Percentiles rank a stretch among this genome's conserved stretches.
phyloP scores from a whole-genome alignment of 441 rosid genomes.

The Jatropha multifida region DNA sequence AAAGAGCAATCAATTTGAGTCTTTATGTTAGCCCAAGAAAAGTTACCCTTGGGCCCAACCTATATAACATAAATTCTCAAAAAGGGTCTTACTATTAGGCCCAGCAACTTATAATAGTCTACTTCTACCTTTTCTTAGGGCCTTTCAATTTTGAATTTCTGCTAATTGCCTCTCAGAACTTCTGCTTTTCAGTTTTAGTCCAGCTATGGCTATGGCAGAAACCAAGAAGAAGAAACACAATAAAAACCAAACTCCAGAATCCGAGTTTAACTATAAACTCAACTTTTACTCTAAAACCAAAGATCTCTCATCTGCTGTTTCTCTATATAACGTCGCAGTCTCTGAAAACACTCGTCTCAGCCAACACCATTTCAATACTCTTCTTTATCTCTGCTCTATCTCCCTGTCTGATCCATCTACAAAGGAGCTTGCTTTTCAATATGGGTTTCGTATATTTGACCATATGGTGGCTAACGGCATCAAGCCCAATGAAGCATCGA shows the following conservation, averaged over 20 bases:
- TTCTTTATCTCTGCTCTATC: conserved; percentile 64
- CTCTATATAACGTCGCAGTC: conserved; percentile 46
- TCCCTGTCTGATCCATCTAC: conserved; percentile 41
- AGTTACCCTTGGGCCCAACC: not conserved
- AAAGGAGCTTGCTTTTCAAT: conserved; percentile 39
- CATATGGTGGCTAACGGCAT: conserved; percentile 47
- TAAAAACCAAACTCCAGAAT: conserved; percentile 39
- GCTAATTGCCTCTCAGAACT: not conserved
- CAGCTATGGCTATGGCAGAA: conserved; percentile 19
- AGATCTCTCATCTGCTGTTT: conserved; percentile 55
- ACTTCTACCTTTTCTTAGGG: not conserved
- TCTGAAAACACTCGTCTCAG: conserved; percentile 35
- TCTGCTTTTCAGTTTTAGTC: not conserved
- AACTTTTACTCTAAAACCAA: conserved; percentile 54
- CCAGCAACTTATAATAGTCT: not conserved
- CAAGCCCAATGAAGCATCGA: conserved; percentile 63
- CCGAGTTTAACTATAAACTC: conserved; percentile 45
- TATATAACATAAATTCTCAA: not conserved
- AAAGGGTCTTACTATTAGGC: not conserved
- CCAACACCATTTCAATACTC: conserved; percentile 56
- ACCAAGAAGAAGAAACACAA: conserved; percentile 39
- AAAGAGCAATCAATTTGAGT: too few species aligned
- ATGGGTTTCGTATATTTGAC: conserved; percentile 56
- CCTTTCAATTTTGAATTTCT: not conserved
- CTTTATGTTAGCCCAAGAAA: not conserved